A percentile compares a stretch with the other conserved stretches of the same genome.
These are phyloP conservation scores for Neurospora sp. DNA, from an alignment of 2,329 filamentous ascomycete species.

Conservation along the genomic window DNA sequence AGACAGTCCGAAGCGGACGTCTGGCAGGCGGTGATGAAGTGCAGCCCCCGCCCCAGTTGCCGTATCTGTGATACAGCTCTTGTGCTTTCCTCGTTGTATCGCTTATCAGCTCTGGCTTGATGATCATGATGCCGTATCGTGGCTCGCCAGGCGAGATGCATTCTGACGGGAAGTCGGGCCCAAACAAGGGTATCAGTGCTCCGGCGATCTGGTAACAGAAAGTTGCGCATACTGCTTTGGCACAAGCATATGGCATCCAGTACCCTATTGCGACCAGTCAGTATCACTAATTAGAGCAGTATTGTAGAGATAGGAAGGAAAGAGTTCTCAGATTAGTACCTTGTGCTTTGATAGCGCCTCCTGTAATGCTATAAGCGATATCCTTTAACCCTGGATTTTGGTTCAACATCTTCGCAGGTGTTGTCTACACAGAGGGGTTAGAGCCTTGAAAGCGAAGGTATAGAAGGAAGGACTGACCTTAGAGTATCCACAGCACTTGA, in stretches of 20 bases:
- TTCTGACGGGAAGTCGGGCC: slow-evolving; percentile 62
- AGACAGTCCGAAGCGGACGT: background rate
- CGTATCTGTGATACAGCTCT: background rate
- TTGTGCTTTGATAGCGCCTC: slow-evolving; percentile 82
- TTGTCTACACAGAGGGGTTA: slow-evolving; percentile 52
- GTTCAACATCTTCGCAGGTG: slow-evolving; percentile 72
- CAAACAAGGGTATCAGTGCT: slow-evolving; percentile 85
- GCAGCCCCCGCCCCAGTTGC: slow-evolving; percentile 26
- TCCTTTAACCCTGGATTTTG: slow-evolving; percentile 74
- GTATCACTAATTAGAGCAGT: background rate
- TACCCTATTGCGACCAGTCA: slow-evolving; percentile 55
- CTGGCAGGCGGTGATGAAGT: slow-evolving; percentile 19
- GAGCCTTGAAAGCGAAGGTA: background rate
- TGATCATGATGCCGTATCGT: slow-evolving; percentile 58
- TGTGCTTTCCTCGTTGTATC: slow-evolving; percentile 40
- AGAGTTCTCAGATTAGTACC: slow-evolving; percentile 39
- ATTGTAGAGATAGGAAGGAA: background rate
- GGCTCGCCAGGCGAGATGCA: slow-evolving; percentile 58
- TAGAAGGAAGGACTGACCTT: slow-evolving; percentile 52
- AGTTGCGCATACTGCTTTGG: slow-evolving; percentile 75
- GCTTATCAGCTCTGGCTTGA: slow-evolving; percentile 45
- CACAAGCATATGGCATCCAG: slow-evolving; percentile 89
- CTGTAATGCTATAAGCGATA: slow-evolving; percentile 92
- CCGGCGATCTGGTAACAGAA: slow-evolving; percentile 82
- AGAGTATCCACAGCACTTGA: slow-evolving; percentile 78